Evolutionary conservation across 805 yeast genomes (phyloP), one percentile per base, ranked within the genome.

Genomic region (Komagataella phaffii): DNA sequence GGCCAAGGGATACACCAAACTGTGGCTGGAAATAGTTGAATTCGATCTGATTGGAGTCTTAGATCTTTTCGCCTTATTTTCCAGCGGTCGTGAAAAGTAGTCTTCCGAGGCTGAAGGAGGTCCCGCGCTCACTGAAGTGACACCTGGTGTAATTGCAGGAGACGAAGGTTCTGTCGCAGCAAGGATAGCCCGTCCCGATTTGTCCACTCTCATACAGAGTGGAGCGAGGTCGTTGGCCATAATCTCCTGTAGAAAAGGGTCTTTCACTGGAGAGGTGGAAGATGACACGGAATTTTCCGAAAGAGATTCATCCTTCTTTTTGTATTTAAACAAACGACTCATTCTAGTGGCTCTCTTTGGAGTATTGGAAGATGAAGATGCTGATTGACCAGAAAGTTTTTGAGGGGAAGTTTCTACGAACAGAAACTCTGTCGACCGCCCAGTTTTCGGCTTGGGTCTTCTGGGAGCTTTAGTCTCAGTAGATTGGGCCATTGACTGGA

Each of bases 401-500:
- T 36, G 52, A n/a, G 52, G 52, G 17, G 40, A 47, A 36, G 44
- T 45, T 58, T 67, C 67, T 18, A 66, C 69, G 57, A 66, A 67
- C 21, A 64, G 53, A 51, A 65, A 67, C 52, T 64, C 66, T 24
- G 58, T 46, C 3, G 68, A 67, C 17, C 55, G 57, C 0, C 69
- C 69, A 45, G 62, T 61, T 54, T 64, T 61, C 7, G 60, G 57
- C 53, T 62, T 64, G 2, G 70, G 69, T 51, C 65, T 62, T 44
- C 52, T 51, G 21, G 54, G 55, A 17, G 62, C 52, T 47, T 24
- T 30, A n/a, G 45, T 48, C 21, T 48, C 49, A 47, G 52, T 24
- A 46, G 48, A 44, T 18, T 48, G 48, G 8, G 52, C 49, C 17
- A 44, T 44, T 14, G 46, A 44, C 50, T 59, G 65, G n/a, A 65